phyloP scores from a whole-genome alignment of 768 basidiomycete species.

The Naganishia vaughanmartiniae region DNA sequence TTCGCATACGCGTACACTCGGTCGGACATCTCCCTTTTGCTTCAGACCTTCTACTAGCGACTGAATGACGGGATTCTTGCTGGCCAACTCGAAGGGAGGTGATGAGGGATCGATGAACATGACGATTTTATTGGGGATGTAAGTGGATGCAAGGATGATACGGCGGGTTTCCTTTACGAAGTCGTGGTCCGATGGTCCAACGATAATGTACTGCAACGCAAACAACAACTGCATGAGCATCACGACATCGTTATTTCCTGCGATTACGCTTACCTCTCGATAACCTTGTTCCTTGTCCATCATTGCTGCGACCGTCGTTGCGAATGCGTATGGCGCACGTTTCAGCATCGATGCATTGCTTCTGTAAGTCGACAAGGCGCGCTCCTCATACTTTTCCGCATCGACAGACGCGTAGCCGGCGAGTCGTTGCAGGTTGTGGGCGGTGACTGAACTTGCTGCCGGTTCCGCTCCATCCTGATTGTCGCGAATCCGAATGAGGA shows the following conservation, averaged over 20 bases:
- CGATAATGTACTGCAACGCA: slow-evolving; percentile 37
- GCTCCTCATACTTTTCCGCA: slow-evolving; percentile 36
- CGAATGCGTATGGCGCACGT: slow-evolving; percentile 41
- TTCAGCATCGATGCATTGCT: slow-evolving; percentile 39
- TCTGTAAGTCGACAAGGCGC: slow-evolving; percentile 28
- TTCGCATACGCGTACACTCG: slow-evolving; percentile 40
- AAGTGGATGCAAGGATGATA: slow-evolving; percentile 62
- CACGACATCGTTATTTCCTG: background rate
- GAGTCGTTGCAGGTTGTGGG: slow-evolving; percentile 39
- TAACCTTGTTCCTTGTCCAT: slow-evolving; percentile 42
- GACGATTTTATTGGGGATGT: slow-evolving; percentile 66
- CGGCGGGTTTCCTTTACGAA: slow-evolving; percentile 65
- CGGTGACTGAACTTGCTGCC: slow-evolving; percentile 38
- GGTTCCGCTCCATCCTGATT: slow-evolving; percentile 45
- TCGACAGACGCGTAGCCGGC: slow-evolving; percentile 33
- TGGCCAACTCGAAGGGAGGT: slow-evolving; percentile 34
- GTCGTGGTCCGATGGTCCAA: slow-evolving; percentile 30
- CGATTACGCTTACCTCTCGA: slow-evolving; percentile 36
- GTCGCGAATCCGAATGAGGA: slow-evolving; percentile 49
- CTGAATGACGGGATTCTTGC: slow-evolving; percentile 37
- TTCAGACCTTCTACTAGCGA: slow-evolving; percentile 34
- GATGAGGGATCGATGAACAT: slow-evolving; percentile 57
- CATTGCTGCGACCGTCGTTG: slow-evolving; percentile 36
- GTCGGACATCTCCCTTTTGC: background rate
- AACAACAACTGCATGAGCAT: background rate